phyloP scores from a whole-genome alignment of 2,329 filamentous ascomycete species.

The Coleophoma eucalyptorum region DNA sequence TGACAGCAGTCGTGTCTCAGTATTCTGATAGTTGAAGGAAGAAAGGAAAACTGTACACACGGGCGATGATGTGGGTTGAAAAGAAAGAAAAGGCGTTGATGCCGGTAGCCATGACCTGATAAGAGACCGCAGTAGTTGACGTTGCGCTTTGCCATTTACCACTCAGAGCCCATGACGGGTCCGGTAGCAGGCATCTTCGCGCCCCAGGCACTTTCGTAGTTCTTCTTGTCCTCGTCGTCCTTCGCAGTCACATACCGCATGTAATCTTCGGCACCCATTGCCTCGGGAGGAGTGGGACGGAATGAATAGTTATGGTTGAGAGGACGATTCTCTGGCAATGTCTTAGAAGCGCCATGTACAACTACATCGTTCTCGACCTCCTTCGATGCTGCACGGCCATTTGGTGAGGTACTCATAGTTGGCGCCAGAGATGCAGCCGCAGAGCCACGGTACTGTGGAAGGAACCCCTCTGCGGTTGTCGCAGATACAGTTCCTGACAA shows the following conservation, averaged over 20 bases:
- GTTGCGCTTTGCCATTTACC: slow-evolving; percentile 4
- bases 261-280: slow-evolving; percentile 16
- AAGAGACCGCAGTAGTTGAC: neutral
- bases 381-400: slow-evolving; percentile 1
- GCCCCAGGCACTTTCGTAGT: slow-evolving; percentile 12
- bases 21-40: too few relatives aligned
- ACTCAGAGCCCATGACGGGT: slow-evolving; percentile 12
- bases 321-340: slow-evolving; percentile 16
- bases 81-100: neutral
- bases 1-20: too few relatives aligned
- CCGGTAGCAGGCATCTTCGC: slow-evolving; percentile 12
- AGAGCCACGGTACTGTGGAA: slow-evolving; percentile 27
- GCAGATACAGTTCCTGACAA: slow-evolving; percentile 25
- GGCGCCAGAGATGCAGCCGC: slow-evolving; percentile 27
- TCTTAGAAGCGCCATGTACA: slow-evolving; percentile 2
- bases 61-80: too few relatives aligned
- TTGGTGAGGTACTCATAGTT: slow-evolving; percentile 9
- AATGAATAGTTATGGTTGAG: slow-evolving; percentile 5
- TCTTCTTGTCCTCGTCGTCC: slow-evolving; percentile 14
- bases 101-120: neutral
- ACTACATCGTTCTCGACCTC: neutral
- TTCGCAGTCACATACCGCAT: slow-evolving; percentile 19
- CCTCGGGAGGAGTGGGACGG: slow-evolving; percentile 4
- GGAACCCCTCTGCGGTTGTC: slow-evolving; percentile 25
- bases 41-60: too few relatives aligned